These are phyloP conservation scores for Naganishia cerealis DNA, from an alignment of 1,284 basidiomycete species.

Conservation along the genomic window DNA sequence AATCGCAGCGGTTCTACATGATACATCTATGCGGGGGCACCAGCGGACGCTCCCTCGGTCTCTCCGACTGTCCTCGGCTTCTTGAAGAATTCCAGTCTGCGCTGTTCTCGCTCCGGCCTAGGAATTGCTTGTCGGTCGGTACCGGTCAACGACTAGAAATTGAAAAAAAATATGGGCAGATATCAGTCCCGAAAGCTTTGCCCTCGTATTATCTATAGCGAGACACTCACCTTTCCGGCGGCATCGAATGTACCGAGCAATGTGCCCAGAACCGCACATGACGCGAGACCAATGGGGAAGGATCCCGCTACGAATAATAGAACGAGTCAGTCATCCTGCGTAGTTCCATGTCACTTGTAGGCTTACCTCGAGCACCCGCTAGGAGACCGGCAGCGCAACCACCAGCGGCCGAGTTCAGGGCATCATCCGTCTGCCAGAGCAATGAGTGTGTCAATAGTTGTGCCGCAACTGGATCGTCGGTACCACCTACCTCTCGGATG, in stretches of 20 bases:
- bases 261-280: constrained; percentile 76
- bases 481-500: constrained; percentile 60
- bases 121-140: constrained; percentile 45
- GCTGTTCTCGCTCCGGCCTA: constrained; percentile 55
- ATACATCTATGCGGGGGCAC: constrained; percentile 12
- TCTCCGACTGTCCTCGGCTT: constrained; percentile 41
- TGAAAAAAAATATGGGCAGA: neutral
- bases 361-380: constrained; percentile 76
- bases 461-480: neutral
- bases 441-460: neutral
- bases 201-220: neutral
- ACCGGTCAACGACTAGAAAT: constrained; percentile 44
- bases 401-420: constrained; percentile 79
- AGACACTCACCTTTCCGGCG: constrained; percentile 60
- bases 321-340: neutral
- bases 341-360: neutral
- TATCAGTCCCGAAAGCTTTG: neutral
- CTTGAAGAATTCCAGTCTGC: constrained; percentile 57
- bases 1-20: neutral
- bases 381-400: constrained; percentile 92
- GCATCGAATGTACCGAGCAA: constrained; percentile 81
- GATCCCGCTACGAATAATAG: constrained; percentile 65
- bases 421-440: constrained; percentile 64
- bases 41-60: neutral
- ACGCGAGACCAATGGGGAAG: constrained; percentile 76